Base-by-base conservation (phyloP, 108 stramenopile genomes). In the Cylindrotheca closterium region DNA sequence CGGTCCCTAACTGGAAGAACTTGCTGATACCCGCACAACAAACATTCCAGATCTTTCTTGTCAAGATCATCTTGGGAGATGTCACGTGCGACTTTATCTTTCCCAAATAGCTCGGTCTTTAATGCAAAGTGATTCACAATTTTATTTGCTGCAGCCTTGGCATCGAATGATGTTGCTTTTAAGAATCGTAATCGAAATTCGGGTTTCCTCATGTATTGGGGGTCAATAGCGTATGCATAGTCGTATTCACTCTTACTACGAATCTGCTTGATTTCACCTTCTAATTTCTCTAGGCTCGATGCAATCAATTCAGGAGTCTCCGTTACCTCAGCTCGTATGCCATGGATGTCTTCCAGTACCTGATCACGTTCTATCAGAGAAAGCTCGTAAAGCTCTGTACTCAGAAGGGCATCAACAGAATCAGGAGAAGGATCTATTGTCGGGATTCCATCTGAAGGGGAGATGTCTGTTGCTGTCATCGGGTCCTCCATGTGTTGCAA, bases 1-100 rank as follows among this genome's bases (percentile, higher is more conserved):
- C 58, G 48, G 54, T 73, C 71, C 21, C 64, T 54, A 48, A 60
- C 31, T 23, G 71, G 71, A 3, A 73, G 33, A 18, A 54, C 30
- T 27, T 73, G 71, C 4, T 23, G 7, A n/a, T 21, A 53, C 37
- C 68, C 58, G 25, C 30, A 0, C 10, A 52, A 8, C 17, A 65
- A 21, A 28, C 28, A 23, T 42, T 71, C 29, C 22, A 46, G 2
- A 2, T 56, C 55, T 1, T 57, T 53, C 23, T 64, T 51, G 47
- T 32, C n/a, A 42, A 71, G 62, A 58, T 75, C 67, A 52, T 48
- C 37, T 19, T 61, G 30, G 4, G 60, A 51, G 10, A 68, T 63
- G 3, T 69, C 49, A 33, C 47, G 24, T 10, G 21, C 12, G 27
- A 68, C 28, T 28, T 22, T 47, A 22, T 48, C 54, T 15, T 37